phyloP scores from a whole-genome alignment of 202 grass and related monocot species.

The Cymbopogon flexuosus region DNA sequence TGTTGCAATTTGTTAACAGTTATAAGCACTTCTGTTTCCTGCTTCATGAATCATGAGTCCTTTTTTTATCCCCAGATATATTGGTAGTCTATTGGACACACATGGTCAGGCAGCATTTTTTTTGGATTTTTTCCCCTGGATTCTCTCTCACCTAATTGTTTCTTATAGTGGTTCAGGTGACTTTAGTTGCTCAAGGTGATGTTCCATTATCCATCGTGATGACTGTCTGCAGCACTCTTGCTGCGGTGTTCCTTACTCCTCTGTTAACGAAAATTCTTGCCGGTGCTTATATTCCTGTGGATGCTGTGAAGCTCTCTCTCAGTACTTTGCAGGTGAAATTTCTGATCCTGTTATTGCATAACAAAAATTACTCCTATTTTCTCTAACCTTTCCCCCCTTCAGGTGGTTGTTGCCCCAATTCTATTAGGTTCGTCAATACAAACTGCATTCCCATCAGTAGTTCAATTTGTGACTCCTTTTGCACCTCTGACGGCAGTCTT shows the following conservation, averaged over 20 bases:
- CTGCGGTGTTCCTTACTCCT: constrained; percentile 65
- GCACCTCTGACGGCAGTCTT: constrained; percentile 66
- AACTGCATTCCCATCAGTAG: constrained; percentile 60
- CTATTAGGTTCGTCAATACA: constrained; percentile 67
- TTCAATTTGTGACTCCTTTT: constrained; percentile 55
- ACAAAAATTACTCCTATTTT: neutral
- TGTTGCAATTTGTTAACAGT: neutral
- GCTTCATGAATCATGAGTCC: neutral
- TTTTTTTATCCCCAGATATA: neutral
- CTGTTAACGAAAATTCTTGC: constrained; percentile 72
- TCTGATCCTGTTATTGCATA: constrained; percentile 1
- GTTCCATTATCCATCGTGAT: constrained; percentile 71
- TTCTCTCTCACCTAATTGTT: constrained; percentile 24
- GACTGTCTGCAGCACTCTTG: constrained; percentile 68
- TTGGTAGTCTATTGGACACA: neutral
- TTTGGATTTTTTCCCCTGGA: neutral
- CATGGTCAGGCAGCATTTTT: neutral
- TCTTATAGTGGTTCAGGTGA: constrained; percentile 63
- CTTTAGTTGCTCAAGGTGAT: constrained; percentile 72
- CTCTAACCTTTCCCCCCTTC: neutral
- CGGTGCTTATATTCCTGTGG: constrained; percentile 67
- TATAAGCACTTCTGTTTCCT: too few species aligned
- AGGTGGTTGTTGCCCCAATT: constrained; percentile 82
- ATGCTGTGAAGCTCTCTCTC: constrained; percentile 53
- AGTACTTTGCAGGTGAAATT: constrained; percentile 78